Percentiles rank a stretch among this genome's conserved stretches.
These are phyloP conservation scores for Quercus tomentella DNA, from an alignment of 331 rosid species.

Conservation along the genomic window DNA sequence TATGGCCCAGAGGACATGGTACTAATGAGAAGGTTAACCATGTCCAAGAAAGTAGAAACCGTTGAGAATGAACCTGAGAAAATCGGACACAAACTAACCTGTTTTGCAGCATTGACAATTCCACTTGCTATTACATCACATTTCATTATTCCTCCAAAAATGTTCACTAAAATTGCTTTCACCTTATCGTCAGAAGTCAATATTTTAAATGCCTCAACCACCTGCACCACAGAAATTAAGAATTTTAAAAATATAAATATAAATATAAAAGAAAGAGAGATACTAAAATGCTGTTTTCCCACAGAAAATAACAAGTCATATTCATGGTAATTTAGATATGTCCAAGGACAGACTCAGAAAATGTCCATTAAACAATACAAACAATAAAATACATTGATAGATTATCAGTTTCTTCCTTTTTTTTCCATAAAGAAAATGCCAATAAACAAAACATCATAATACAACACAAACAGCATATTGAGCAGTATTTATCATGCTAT, in stretches of 20 bases:
- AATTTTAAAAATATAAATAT: conserved; percentile 1
- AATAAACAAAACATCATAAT: neutral
- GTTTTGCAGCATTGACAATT: conserved; percentile 66
- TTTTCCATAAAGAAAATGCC: too few species aligned
- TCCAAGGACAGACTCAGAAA: neutral
- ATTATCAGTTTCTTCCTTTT: neutral
- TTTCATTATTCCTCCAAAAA: conserved; percentile 82
- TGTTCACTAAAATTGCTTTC: conserved; percentile 77
- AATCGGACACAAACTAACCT: conserved; percentile 20
- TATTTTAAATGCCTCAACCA: conserved; percentile 94
- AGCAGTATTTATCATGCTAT: neutral
- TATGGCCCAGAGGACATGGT: conserved; percentile 3
- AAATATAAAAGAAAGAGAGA: too few species aligned
- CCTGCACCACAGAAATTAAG: conserved; percentile 46
- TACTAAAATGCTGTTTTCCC: neutral
- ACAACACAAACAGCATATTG: neutral
- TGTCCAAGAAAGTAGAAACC: neutral
- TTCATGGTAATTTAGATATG: neutral
- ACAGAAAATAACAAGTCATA: neutral
- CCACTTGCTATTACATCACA: conserved; percentile 73
- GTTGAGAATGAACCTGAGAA: neutral
- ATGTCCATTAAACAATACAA: neutral
- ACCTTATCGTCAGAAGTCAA: conserved; percentile 96
- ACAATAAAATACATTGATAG: neutral
- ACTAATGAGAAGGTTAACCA: neutral